Evolutionary conservation across 2,329 filamentous ascomycete species (phyloP).

Genomic region (Pochonia chlamydosporia): DNA sequence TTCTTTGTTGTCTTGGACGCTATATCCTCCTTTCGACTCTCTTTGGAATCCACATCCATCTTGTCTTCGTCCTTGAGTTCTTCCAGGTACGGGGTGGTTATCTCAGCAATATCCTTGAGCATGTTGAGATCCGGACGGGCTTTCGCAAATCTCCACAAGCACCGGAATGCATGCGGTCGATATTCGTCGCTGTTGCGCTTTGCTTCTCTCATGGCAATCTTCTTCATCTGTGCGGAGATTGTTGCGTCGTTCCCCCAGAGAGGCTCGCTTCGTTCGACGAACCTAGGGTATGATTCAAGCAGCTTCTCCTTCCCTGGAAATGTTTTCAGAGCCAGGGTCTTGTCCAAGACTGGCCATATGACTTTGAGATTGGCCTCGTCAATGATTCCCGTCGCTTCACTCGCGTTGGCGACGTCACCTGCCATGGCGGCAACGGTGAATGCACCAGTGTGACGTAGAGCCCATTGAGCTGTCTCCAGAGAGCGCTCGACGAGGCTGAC

Average conservation of each 20-base stretch:
- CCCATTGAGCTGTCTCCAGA: conserved; percentile 79
- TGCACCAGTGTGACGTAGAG: conserved; percentile 81
- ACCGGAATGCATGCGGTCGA: conserved; percentile 66
- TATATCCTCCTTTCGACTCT: conserved; percentile 38
- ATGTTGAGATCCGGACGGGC: conserved; percentile 65
- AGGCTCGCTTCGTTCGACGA: conserved; percentile 58
- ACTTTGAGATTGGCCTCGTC: conserved; percentile 52
- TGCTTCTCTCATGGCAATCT: conserved; percentile 78
- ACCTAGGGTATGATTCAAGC: conserved; percentile 70
- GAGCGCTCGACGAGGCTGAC: conserved; percentile 59
- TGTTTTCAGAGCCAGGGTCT: conserved; percentile 78
- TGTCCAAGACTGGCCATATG: conserved; percentile 81
- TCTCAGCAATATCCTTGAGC: conserved; percentile 57
- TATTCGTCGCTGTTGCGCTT: conserved; percentile 88
- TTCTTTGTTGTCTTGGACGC: conserved; percentile 38
- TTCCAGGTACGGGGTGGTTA: conserved; percentile 59
- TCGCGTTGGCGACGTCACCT: conserved; percentile 55
- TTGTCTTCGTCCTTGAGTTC: conserved; percentile 51
- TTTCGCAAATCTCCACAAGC: conserved; percentile 67
- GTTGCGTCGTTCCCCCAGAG: conserved; percentile 49
- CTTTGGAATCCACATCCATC: conserved; percentile 62
- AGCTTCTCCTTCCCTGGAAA: conserved; percentile 89
- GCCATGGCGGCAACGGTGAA: conserved; percentile 72
- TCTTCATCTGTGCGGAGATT: conserved; percentile 63
- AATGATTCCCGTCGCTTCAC: conserved; percentile 52